A percentile compares a stretch with the other conserved stretches of the same genome.
These are phyloP conservation scores for Gloeophyllum trabeum DNA, from an alignment of 768 basidiomycete species.

Conservation along the genomic window DNA sequence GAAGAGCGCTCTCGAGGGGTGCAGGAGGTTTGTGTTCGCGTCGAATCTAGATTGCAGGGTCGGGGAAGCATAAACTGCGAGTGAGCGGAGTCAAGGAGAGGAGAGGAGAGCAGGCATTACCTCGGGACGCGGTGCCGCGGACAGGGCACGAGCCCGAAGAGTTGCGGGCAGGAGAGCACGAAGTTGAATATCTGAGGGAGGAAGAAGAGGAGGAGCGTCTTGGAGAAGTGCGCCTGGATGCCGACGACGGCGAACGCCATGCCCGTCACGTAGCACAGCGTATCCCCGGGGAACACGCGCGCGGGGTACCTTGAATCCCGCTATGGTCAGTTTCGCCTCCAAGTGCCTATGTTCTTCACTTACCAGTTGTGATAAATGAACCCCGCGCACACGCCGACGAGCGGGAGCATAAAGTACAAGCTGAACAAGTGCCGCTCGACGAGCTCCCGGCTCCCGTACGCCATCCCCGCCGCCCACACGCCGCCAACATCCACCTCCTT, in stretches of 20 bases:
- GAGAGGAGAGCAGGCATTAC: slow-evolving; percentile 27
- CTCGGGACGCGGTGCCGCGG: slow-evolving; percentile 90
- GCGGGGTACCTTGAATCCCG: slow-evolving; percentile 92
- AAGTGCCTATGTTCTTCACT: slow-evolving; percentile 15
- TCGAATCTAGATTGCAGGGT: slow-evolving; percentile 47
- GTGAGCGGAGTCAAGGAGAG: neutral
- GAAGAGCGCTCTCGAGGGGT: slow-evolving; percentile 65
- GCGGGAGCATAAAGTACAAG: slow-evolving; percentile 92
- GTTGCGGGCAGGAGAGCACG: slow-evolving; percentile 83
- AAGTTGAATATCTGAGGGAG: slow-evolving; percentile 99
- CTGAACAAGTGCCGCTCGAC: slow-evolving; percentile 93
- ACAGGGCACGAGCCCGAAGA: slow-evolving; percentile 89
- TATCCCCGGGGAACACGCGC: slow-evolving; percentile 90
- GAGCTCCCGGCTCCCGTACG: slow-evolving; percentile 75
- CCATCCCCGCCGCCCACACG: slow-evolving; percentile 75
- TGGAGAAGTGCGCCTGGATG: slow-evolving; percentile 95
- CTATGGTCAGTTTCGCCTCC: neutral
- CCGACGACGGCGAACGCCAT: slow-evolving; percentile 99
- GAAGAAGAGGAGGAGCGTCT: slow-evolving; percentile 93
- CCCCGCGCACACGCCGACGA: slow-evolving; percentile 82
- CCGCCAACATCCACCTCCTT: slow-evolving; percentile 68
- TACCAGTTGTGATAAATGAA: slow-evolving; percentile 97
- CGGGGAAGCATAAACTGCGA: neutral
- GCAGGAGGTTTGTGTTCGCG: slow-evolving; percentile 57
- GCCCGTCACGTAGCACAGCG: slow-evolving; percentile 92